phyloP scores from a whole-genome alignment of 768 basidiomycete genomes.

The Lactifluus rugatus region DNA sequence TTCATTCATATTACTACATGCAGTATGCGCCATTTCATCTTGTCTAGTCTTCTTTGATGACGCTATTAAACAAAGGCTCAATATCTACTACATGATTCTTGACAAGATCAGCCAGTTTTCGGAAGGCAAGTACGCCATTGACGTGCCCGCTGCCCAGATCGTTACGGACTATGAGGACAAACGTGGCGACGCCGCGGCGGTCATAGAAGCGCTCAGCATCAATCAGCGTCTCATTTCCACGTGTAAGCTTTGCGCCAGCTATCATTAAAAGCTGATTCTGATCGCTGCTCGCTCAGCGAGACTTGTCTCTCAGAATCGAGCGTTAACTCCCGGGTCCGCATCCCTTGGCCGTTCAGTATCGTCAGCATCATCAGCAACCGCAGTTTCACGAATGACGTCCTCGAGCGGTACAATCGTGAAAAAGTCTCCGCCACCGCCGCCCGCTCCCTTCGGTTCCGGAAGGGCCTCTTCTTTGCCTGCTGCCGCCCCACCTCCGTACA shows the following conservation, averaged over 20 bases:
- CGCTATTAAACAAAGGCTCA: constrained; percentile 44
- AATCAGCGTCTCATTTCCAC: constrained; percentile 79
- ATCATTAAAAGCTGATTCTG: background rate
- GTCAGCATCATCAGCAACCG: constrained; percentile 20
- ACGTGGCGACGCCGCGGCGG: constrained; percentile 72
- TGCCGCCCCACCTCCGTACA: constrained; percentile 32
- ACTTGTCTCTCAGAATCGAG: constrained; percentile 50
- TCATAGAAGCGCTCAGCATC: constrained; percentile 72
- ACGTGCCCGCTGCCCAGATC: constrained; percentile 58
- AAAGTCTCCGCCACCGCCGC: constrained; percentile 21
- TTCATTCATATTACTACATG: constrained; percentile 99
- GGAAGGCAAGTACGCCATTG: constrained; percentile 63
- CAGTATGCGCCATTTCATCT: constrained; percentile 51
- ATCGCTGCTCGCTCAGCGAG: constrained; percentile 38
- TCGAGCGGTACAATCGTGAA: constrained; percentile 14
- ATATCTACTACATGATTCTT: constrained; percentile 87
- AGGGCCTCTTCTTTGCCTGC: constrained; percentile 25
- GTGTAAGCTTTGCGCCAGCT: constrained; percentile 40
- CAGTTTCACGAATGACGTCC: constrained; percentile 19
- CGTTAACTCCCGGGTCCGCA: background rate
- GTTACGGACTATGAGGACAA: constrained; percentile 66
- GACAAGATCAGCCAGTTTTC: constrained; percentile 90
- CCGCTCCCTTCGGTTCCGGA: constrained; percentile 35
- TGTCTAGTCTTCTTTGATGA: background rate
- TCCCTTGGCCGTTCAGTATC: constrained; percentile 14